These are phyloP conservation scores for Eucalyptus marginata DNA, from an alignment of 345 rosid genomes.

Conservation along the genomic window DNA sequence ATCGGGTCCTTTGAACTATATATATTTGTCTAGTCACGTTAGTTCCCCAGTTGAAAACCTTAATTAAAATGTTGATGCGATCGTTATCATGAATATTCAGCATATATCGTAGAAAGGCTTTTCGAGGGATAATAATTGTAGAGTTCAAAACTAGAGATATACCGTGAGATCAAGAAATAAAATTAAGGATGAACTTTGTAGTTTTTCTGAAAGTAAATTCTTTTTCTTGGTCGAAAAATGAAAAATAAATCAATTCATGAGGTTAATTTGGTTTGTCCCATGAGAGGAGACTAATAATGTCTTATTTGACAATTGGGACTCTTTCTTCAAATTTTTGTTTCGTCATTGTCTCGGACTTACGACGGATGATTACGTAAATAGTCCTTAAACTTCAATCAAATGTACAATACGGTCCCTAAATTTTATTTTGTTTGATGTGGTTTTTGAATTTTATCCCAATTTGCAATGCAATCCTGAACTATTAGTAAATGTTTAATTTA, in stretches of 20 bases:
- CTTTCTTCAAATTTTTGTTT: background rate
- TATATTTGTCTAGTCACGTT: background rate
- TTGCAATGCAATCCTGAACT: background rate
- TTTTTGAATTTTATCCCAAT: background rate
- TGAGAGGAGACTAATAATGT: background rate
- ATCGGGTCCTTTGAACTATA: background rate
- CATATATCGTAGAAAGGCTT: background rate
- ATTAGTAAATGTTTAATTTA: background rate
- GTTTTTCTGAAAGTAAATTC: background rate
- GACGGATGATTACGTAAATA: background rate
- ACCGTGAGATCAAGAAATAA: background rate
- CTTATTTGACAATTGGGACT: background rate
- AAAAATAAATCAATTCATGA: background rate
- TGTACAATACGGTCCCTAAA: background rate
- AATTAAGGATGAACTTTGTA: background rate
- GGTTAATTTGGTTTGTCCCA: background rate
- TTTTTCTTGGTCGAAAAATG: background rate
- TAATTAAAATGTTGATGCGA: background rate
- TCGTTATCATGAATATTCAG: background rate
- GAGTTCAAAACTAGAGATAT: background rate
- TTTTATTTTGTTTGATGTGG: background rate
- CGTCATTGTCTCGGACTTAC: background rate
- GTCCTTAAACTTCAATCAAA: background rate
- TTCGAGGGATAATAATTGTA: background rate
- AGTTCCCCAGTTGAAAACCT: background rate